Evolutionary conservation across 805 yeast genomes (phyloP).

Genomic region (Wickerhamiella australiensis): DNA sequence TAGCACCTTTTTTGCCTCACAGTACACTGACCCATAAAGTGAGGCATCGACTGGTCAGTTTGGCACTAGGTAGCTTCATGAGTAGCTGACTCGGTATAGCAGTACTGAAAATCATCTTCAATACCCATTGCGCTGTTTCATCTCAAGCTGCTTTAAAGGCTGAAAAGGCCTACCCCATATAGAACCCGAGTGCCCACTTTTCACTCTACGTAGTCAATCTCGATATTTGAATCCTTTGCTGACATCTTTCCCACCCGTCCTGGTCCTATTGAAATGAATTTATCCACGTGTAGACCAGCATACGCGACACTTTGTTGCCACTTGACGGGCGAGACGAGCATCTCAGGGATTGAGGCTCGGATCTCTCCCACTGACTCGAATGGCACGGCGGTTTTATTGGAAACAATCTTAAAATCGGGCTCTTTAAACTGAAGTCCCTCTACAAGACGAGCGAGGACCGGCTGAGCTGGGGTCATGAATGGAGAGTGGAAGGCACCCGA

Average conservation of each 20-base stretch:
- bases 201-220: conserved; percentile 7
- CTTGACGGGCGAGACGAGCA: conserved; percentile 26
- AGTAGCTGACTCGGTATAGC: too few species aligned
- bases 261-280: conserved; percentile 24
- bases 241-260: conserved; percentile 24
- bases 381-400: conserved; percentile 28
- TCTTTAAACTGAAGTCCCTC: conserved; percentile 17
- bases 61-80: too few species aligned
- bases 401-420: conserved; percentile 20
- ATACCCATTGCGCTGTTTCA: too few species aligned
- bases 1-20: too few species aligned
- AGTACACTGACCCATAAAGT: too few species aligned
- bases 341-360: conserved; percentile 19
- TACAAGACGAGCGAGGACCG: conserved; percentile 25
- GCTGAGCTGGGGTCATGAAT: conserved; percentile 31
- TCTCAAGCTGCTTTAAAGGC: too few species aligned
- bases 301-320: conserved; percentile 25
- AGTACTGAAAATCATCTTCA: too few species aligned
- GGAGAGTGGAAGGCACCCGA: conserved; percentile 41
- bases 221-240: conserved; percentile 8
- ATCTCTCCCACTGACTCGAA: conserved; percentile 24
- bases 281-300: conserved; percentile 15
- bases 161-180: too few species aligned
- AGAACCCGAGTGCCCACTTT: too few species aligned
- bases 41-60: too few species aligned